Evolutionary conservation across 2,329 filamentous ascomycete species (phyloP), one percentile per base, ranked within the genome.

Genomic region (Microsporum audouinii): DNA sequence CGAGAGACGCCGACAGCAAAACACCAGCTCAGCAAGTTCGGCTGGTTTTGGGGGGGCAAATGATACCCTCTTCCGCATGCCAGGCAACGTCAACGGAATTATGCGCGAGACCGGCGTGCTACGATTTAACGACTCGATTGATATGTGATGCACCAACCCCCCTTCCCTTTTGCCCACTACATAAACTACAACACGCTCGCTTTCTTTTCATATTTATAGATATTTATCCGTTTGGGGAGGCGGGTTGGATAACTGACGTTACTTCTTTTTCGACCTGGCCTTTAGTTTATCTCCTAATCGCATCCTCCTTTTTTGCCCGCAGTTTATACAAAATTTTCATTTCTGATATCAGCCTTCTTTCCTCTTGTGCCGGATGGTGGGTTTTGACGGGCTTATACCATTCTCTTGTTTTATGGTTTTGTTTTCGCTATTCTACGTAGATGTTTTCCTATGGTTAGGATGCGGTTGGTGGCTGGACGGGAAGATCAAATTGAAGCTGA

Each of bases 111-210:
- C 95, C 71, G 94, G 92, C 8, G 88, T 97, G 65, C 76, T 99
- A 72, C 83, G 88, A 67, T 99, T 99, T 74, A 95, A 92, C 72
- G 91, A 96, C 75, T 90, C 87, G 64, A 90, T 97, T 78, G 88
- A 91, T 70, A 83, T 83, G 79, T 83, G 63, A 65, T 58, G 45
- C 17, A 17, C 17, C 17, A 17, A 17, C 36, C 5, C 27, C 2
- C 33, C 51, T 62, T 2, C 17, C 34, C 33, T 34, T 23, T 23
- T 39, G 6, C 14, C 39, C 2, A 41, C 12, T n/a, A 49, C n/a
- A 29, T 12, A 49, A 3, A 31, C 31, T 23, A 23, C 17, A 23
- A 34, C 31, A 33, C 14, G 0, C 14, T 14, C 29, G 7, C 33
- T 36, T 36, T 33, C 34, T 29, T 55, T 33, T 36, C n/a, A 5